phyloP scores from a whole-genome alignment of 164 flowering plant species.

The Umbellularia californica region DNA sequence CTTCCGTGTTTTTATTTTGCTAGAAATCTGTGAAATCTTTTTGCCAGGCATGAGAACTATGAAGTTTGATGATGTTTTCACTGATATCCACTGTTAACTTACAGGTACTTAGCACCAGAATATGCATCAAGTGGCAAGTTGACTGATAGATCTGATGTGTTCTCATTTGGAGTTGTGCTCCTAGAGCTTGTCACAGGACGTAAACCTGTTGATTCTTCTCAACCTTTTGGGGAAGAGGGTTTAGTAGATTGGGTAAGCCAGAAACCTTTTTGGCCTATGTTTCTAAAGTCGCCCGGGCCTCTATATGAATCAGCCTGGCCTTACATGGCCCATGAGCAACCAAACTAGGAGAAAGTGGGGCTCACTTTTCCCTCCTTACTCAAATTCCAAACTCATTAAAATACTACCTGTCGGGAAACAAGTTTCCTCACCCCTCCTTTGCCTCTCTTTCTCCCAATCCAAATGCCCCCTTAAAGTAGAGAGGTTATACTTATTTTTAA shows the following conservation, averaged over 20 bases:
- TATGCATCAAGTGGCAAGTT: slow-evolving; percentile 80
- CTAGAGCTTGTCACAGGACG: slow-evolving; percentile 76
- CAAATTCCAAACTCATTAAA: background rate
- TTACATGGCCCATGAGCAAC: too few relatives aligned
- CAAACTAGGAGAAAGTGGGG: background rate
- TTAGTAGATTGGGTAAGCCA: slow-evolving; percentile 75
- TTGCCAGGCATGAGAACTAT: too few relatives aligned
- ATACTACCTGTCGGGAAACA: background rate
- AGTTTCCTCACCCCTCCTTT: background rate
- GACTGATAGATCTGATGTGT: slow-evolving; percentile 87
- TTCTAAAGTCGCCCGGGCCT: too few relatives aligned
- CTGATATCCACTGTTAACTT: slow-evolving; percentile 8
- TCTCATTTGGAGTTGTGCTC: slow-evolving; percentile 77
- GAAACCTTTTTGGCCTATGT: background rate
- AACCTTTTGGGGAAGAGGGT: slow-evolving; percentile 64
- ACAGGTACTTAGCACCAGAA: slow-evolving; percentile 85
- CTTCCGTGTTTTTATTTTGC: background rate
- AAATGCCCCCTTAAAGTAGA: too few relatives aligned
- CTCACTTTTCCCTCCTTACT: background rate
- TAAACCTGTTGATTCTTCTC: slow-evolving; percentile 54
- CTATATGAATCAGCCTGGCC: too few relatives aligned
- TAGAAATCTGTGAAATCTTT: background rate
- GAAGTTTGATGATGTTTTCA: background rate
- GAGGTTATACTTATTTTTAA: too few relatives aligned
- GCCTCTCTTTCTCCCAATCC: background rate